A percentile compares a stretch with the other conserved stretches of the same genome.
These are phyloP conservation scores for Przewalskia tangutica DNA, from an alignment of 257 asterid species.

Conservation along the genomic window DNA sequence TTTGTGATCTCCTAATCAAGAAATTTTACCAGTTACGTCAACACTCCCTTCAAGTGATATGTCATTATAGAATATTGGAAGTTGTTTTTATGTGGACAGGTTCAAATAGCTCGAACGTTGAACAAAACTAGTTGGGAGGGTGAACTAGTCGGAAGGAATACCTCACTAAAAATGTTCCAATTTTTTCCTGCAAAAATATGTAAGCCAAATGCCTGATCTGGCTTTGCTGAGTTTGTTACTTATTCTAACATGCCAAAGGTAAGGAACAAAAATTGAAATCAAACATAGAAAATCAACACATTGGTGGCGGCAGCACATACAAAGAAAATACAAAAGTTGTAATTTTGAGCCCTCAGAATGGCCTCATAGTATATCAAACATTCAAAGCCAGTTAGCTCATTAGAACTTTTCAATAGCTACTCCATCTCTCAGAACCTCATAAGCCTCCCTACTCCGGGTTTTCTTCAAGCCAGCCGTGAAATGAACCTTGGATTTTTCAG, in stretches of 20 bases:
- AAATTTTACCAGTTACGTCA: too few species aligned
- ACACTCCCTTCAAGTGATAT: too few species aligned
- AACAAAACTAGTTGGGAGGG: background rate
- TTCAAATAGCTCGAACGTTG: background rate
- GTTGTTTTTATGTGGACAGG: background rate
- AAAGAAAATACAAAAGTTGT: background rate
- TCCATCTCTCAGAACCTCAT: conserved; percentile 68
- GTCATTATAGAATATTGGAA: too few species aligned
- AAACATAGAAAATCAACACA: background rate
- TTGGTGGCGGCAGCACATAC: background rate
- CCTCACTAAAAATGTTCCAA: background rate
- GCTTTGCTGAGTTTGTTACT: background rate
- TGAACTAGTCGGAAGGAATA: background rate
- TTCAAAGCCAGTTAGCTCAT: background rate
- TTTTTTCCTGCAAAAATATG: background rate
- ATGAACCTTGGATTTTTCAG: conserved; percentile 58
- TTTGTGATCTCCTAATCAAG: too few species aligned
- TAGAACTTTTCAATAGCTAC: conserved; percentile 54
- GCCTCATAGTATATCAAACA: background rate
- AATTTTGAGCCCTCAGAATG: background rate
- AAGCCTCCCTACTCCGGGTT: conserved; percentile 69
- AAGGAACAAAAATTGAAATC: background rate
- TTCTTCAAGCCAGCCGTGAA: conserved; percentile 83
- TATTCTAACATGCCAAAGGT: background rate
- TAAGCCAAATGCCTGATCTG: background rate